Conservation (phyloP, 208 protist genomes). For the Entamoeba nuttalli region DNA sequence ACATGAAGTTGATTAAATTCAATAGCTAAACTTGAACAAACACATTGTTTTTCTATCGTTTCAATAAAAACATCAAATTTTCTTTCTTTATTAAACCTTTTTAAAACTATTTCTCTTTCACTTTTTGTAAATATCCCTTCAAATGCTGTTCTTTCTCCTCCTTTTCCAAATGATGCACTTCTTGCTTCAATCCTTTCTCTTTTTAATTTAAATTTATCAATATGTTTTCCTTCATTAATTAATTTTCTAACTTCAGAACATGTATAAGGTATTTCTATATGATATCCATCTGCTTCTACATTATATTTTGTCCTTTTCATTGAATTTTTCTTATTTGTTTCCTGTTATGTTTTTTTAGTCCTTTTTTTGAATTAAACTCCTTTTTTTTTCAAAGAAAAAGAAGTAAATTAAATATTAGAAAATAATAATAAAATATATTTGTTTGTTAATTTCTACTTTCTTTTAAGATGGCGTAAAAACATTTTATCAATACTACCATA, state of each 20-base stretch:
- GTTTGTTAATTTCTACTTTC: not conserved
- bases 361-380: not conserved
- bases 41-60: not conserved
- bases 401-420: not conserved
- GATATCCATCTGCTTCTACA: not conserved
- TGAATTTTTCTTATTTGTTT: not conserved
- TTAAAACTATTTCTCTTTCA: not conserved
- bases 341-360: not conserved
- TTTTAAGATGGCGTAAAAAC: not conserved
- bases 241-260: not conserved
- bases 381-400: not conserved
- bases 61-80: not conserved
- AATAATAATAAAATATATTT: not conserved
- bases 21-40: not conserved
- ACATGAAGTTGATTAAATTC: not conserved
- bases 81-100: not conserved
- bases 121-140: not conserved
- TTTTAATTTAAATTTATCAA: not conserved
- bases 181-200: not conserved
- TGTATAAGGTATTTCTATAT: not conserved
- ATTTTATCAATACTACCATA: not conserved
- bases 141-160: not conserved
- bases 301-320: not conserved
- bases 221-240: not conserved
- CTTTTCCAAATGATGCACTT: not conserved